These are phyloP conservation scores for Xylaria intraflava DNA, from an alignment of 495 filamentous ascomycete species.

Conservation along the genomic window DNA sequence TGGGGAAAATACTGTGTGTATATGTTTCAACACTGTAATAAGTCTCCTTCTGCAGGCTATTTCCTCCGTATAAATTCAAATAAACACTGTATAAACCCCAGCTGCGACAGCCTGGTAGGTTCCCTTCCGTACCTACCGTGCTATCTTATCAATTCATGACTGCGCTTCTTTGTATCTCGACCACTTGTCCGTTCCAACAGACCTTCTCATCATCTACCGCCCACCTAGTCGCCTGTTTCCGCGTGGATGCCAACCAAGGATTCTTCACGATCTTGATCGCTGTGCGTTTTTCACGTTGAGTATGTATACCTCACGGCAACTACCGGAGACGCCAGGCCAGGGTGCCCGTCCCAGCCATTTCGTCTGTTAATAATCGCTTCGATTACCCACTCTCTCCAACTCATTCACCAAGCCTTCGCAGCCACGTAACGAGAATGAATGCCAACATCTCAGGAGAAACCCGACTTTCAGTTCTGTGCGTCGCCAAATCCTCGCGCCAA, in stretches of 20 bases:
- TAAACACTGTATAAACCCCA: too few species aligned
- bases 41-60: too few species aligned
- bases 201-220: conserved; percentile 1
- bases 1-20: too few species aligned
- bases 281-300: neutral
- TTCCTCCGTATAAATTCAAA: too few species aligned
- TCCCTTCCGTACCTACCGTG: neutral
- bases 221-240: neutral
- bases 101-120: too few species aligned
- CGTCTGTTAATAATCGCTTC: neutral
- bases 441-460: neutral
- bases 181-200: neutral
- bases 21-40: too few species aligned
- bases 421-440: neutral
- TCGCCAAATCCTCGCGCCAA: neutral
- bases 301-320: neutral
- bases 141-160: too few species aligned
- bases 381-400: neutral
- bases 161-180: neutral
- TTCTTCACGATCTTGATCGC: neutral
- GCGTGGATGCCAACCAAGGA: neutral
- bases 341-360: neutral
- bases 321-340: neutral
- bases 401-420: neutral
- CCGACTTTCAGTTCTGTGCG: neutral